Conservation (phyloP, 257 asterid genomes). For the Buddleja alternifolia region DNA sequence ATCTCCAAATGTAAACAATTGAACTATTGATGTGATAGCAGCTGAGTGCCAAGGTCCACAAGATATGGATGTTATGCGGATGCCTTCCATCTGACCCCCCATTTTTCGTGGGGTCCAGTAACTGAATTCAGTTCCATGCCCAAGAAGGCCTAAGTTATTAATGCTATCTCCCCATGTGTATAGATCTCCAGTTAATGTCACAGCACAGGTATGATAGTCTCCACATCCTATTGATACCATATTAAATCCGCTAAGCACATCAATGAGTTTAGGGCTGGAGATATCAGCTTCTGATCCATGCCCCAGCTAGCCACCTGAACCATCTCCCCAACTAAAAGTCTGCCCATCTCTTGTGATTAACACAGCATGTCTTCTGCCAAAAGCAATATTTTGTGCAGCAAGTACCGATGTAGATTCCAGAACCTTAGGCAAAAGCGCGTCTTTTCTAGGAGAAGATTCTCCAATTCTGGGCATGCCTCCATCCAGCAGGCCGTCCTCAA, state of each 20-base stretch:
- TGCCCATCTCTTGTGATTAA: conserved; percentile 66
- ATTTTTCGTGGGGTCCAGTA: conserved; percentile 71
- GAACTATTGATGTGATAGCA: conserved; percentile 59
- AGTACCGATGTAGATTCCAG: conserved; percentile 59
- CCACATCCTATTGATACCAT: conserved; percentile 66
- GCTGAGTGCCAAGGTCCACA: conserved; percentile 92
- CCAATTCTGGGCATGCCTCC: conserved; percentile 43
- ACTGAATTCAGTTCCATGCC: conserved; percentile 65
- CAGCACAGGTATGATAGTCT: conserved; percentile 75
- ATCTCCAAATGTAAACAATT: conserved; percentile 75
- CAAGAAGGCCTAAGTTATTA: conserved; percentile 64
- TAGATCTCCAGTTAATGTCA: conserved; percentile 62
- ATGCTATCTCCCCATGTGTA: conserved; percentile 83
- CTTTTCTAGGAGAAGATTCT: conserved; percentile 37
- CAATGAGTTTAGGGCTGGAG: conserved; percentile 50
- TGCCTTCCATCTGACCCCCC: conserved; percentile 53
- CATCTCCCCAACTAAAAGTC: conserved; percentile 76
- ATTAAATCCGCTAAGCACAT: conserved; percentile 47
- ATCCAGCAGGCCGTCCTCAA: conserved; percentile 56
- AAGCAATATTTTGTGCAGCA: conserved; percentile 55
- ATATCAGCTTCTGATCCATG: conserved; percentile 64
- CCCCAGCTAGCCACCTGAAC: conserved; percentile 68
- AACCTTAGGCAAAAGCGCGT: conserved; percentile 55
- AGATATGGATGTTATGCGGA: conserved; percentile 50
- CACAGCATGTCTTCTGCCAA: conserved; percentile 66